Conservation (phyloP, 1,139 yeast species). For the Groenewaldozyma sp. region DNA sequence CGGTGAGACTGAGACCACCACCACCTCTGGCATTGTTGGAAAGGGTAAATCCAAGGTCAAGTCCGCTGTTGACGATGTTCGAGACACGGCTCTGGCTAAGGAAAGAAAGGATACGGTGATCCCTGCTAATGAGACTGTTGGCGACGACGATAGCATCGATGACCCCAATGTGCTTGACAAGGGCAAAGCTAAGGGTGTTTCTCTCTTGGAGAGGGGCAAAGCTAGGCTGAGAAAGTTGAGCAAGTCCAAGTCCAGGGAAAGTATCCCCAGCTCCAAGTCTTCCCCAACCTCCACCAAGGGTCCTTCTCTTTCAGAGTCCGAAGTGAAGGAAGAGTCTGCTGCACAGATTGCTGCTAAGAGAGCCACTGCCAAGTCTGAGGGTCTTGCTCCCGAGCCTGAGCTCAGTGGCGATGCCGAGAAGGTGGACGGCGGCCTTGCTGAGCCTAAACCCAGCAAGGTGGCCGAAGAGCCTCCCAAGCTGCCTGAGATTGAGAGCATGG, state of each 20-base stretch:
- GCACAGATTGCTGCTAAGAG: neutral
- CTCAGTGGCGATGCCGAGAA: constrained; percentile 3
- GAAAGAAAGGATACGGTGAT: constrained; percentile 5
- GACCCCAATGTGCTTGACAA: too few species aligned
- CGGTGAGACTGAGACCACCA: neutral
- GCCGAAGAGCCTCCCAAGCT: constrained; percentile 3
- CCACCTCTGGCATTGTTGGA: neutral
- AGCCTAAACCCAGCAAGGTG: neutral
- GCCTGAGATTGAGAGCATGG: constrained; percentile 5
- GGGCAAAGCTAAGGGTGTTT: neutral
- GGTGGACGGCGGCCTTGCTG: constrained; percentile 7
- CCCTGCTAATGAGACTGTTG: neutral
- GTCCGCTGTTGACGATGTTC: constrained; percentile 9
- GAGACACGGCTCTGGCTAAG: constrained; percentile 4
- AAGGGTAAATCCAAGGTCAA: constrained; percentile 3
- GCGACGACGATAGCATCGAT: too few species aligned
- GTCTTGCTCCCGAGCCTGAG: constrained; percentile 2
- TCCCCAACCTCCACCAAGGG: constrained; percentile 1
- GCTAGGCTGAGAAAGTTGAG: neutral
- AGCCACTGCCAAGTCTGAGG: constrained; percentile 1
- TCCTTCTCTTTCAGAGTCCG: constrained; percentile 3
- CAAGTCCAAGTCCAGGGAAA: neutral
- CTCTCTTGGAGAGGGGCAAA: constrained; percentile 1
- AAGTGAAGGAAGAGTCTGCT: constrained; percentile 3
- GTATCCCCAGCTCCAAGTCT: neutral